Base-by-base conservation (phyloP, 148 eudicot genomes). In the Camellia japonica region DNA sequence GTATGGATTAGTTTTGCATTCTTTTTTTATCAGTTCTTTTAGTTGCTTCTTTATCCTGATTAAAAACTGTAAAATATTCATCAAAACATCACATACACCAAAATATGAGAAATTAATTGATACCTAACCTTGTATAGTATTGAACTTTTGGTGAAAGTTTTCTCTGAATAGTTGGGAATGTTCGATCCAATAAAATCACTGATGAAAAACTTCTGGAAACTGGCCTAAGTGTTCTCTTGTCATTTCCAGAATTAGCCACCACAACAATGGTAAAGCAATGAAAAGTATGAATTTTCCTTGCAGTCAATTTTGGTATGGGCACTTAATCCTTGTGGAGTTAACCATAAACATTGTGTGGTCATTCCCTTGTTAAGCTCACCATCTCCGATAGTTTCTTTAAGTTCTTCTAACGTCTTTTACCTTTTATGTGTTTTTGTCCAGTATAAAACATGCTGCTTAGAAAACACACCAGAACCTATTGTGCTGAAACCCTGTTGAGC, bases 361-460 rank as follows among this genome's bases (percentile, higher is more conserved):
- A 20, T 44, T 0, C 60, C 12, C 11, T 61, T 23, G 46, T 23
- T 15, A 63, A 23, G 49, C 23, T 38, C 59, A 49, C 19, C 14
- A 77, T 23, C 47, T 77, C 1, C 18, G 7, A 49, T 71, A 71
- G 74, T 61, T 76, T 56, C 68, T 61, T 6, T 10, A 75, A 42
- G 56, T 44, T n/a, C 30, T 30, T 30, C 30, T 55, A 75, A 46
- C 7, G 44, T 3, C 62, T 44, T 7, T 15, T 60, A 54, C 72
- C 72, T 30, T 68, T 68, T 46, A 44, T 14, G 0, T 3, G 73
- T 69, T 68, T 42, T 68, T 68, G 46, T 13, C 6, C 11, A 20
- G 30, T 51, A 49, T 47, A n/a, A n/a, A n/a, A n/a, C n/a, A n/a
- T n/a, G n/a, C n/a, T n/a, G n/a, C n/a, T n/a, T n/a, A n/a, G n/a